phyloP scores from a whole-genome alignment of 352 stramenopile genomes.

The Globisporangium cylindrosporum region DNA sequence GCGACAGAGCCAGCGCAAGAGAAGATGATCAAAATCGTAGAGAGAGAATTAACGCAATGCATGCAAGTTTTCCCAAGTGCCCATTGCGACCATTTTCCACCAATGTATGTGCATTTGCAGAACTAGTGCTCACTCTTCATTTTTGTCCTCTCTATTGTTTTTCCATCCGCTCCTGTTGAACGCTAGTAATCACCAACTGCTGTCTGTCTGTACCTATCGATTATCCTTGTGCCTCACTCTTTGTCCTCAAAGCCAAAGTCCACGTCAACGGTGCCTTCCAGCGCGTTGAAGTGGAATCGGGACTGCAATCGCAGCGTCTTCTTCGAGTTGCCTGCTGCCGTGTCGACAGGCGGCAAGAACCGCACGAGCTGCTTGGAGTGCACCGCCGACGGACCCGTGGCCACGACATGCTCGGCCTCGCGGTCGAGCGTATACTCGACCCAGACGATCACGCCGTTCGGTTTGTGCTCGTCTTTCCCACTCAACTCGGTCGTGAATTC shows the following conservation, averaged over 20 bases:
- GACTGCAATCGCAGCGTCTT: slow-evolving; percentile 16
- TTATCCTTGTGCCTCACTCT: background rate
- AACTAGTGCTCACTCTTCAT: too few relatives aligned
- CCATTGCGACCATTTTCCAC: too few relatives aligned
- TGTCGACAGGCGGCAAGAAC: slow-evolving; percentile 34
- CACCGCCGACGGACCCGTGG: slow-evolving; percentile 49
- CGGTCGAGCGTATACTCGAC: slow-evolving; percentile 62
- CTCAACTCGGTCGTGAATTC: slow-evolving; percentile 20
- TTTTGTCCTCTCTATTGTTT: too few relatives aligned
- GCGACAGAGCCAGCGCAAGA: slow-evolving; percentile 19
- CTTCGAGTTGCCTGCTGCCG: background rate
- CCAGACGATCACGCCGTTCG: slow-evolving; percentile 75
- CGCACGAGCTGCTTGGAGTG: slow-evolving; percentile 79
- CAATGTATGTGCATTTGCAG: too few relatives aligned
- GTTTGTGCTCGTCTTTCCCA: background rate
- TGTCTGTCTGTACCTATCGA: background rate
- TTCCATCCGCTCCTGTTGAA: background rate
- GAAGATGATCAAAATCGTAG: slow-evolving; percentile 1
- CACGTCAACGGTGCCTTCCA: slow-evolving; percentile 59
- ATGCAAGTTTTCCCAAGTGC: too few relatives aligned
- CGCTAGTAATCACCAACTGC: background rate
- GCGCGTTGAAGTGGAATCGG: slow-evolving; percentile 47
- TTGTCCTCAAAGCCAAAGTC: slow-evolving; percentile 33
- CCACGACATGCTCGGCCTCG: slow-evolving; percentile 37
- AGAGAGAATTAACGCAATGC: too few relatives aligned